phyloP scores from a whole-genome alignment of 805 yeast species.

The Ogataea pini region DNA sequence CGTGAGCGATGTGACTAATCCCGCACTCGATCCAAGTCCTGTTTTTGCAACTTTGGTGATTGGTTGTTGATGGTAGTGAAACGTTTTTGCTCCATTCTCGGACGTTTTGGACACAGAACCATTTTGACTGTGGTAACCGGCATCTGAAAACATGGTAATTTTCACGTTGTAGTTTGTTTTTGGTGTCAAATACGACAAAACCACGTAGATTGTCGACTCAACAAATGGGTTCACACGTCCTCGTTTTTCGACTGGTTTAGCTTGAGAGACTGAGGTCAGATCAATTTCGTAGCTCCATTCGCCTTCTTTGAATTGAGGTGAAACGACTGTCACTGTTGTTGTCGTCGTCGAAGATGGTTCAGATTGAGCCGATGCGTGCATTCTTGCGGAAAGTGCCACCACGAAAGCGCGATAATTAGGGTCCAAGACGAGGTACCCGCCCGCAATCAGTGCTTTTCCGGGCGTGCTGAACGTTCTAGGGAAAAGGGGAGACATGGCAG shows the following conservation, averaged over 20 bases:
- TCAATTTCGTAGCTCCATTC: constrained; percentile 59
- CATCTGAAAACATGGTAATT: constrained; percentile 77
- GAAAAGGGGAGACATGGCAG: background rate
- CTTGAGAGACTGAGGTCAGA: constrained; percentile 9
- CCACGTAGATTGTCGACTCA: constrained; percentile 58
- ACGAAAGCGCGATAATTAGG: constrained; percentile 75
- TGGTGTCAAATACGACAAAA: constrained; percentile 52
- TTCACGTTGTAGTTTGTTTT: constrained; percentile 35
- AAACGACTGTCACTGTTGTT: constrained; percentile 47
- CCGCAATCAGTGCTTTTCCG: constrained; percentile 91
- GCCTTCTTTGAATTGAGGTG: constrained; percentile 77
- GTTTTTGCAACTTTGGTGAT: constrained; percentile 85
- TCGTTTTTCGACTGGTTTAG: constrained; percentile 16
- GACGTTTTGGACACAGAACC: constrained; percentile 40
- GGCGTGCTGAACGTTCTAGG: constrained; percentile 72
- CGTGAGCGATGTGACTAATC: constrained; percentile 77
- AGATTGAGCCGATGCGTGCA: constrained; percentile 58
- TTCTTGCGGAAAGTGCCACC: constrained; percentile 84
- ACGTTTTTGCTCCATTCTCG: constrained; percentile 41
- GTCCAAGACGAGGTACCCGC: constrained; percentile 90
- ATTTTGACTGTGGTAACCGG: constrained; percentile 83
- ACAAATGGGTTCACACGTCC: constrained; percentile 67
- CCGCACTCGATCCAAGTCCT: constrained; percentile 96
- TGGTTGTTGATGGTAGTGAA: constrained; percentile 58
- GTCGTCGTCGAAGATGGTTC: background rate